Evolutionary conservation across 306 rosid genomes (phyloP).

Genomic region (Sphenostylis stenocarpa): DNA sequence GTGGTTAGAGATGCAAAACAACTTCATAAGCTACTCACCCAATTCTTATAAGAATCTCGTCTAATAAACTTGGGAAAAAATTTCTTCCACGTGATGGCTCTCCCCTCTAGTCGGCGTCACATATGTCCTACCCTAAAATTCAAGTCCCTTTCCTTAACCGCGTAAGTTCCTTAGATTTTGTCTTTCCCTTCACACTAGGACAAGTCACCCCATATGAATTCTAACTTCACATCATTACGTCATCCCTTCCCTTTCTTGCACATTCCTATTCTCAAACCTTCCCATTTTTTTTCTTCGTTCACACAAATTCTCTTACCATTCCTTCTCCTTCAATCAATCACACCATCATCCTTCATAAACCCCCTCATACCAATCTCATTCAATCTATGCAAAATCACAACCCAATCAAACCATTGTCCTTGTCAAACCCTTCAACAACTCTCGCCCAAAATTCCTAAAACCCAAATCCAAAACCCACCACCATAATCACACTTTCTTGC

Average conservation of each 20-base stretch:
- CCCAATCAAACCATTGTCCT: not conserved
- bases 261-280: not conserved
- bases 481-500: not conserved
- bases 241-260: slow-evolving; percentile 48
- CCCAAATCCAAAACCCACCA: not conserved
- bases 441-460: not conserved
- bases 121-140: not conserved
- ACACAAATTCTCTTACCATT: slow-evolving; percentile 2
- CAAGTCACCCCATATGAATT: slow-evolving; percentile 11
- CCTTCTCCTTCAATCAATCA: slow-evolving; percentile 17
- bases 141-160: slow-evolving; percentile 17
- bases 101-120: too few species aligned
- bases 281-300: slow-evolving; percentile 29
- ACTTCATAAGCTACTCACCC: too few species aligned
- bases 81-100: too few species aligned
- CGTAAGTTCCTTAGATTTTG: not conserved
- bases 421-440: not conserved
- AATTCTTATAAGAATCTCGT: too few species aligned
- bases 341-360: slow-evolving; percentile 14
- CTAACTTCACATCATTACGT: slow-evolving; percentile 11
- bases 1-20: too few species aligned
- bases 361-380: not conserved
- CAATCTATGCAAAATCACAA: not conserved
- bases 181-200: not conserved
- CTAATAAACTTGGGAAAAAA: too few species aligned